Evolutionary conservation across 2,329 filamentous ascomycete genomes (phyloP).

Genomic region (Didymella arachidicola): DNA sequence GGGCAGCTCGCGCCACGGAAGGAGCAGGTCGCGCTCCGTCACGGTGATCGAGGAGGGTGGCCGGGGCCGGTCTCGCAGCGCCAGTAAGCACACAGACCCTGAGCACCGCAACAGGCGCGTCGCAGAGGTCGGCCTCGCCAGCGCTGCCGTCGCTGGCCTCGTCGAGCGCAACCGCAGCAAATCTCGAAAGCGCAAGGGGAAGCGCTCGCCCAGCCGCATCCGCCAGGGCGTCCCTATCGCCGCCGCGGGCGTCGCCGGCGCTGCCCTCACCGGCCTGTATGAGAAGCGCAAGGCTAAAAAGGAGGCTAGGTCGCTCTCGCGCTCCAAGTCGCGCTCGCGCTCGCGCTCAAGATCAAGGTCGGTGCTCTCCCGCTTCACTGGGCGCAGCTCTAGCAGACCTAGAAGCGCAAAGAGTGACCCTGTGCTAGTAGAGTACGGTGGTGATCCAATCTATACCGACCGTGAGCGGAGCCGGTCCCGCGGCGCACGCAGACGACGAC

Average conservation of each 20-base stretch:
- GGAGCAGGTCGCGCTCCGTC: conserved; percentile 47
- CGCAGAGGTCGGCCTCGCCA: conserved; percentile 68
- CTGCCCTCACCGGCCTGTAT: conserved; percentile 68
- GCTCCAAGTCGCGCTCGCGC: conserved; percentile 49
- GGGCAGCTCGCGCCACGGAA: conserved; percentile 27
- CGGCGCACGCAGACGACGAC: conserved; percentile 49
- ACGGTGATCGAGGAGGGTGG: conserved; percentile 38
- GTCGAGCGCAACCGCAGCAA: conserved; percentile 65
- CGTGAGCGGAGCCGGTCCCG: conserved; percentile 39
- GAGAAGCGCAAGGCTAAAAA: conserved; percentile 69
- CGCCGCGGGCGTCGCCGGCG: conserved; percentile 67
- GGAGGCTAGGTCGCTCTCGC: conserved; percentile 59
- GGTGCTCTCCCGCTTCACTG: conserved; percentile 52
- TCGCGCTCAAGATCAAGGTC: conserved; percentile 56
- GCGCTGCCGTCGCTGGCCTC: conserved; percentile 68
- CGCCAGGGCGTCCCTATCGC: conserved; percentile 66
- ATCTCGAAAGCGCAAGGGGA: conserved; percentile 62
- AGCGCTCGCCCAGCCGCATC: conserved; percentile 63
- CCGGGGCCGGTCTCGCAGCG: conserved; percentile 51
- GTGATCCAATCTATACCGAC: conserved; percentile 67
- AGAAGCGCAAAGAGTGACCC: conserved; percentile 57
- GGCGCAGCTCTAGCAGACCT: conserved; percentile 47
- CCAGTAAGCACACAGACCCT: conserved; percentile 53
- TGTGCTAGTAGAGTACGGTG: conserved; percentile 69
- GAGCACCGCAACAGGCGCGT: conserved; percentile 66